Evolutionary conservation across 140 eudicot species (phyloP).

Genomic region (Ambrosia hybrid): DNA sequence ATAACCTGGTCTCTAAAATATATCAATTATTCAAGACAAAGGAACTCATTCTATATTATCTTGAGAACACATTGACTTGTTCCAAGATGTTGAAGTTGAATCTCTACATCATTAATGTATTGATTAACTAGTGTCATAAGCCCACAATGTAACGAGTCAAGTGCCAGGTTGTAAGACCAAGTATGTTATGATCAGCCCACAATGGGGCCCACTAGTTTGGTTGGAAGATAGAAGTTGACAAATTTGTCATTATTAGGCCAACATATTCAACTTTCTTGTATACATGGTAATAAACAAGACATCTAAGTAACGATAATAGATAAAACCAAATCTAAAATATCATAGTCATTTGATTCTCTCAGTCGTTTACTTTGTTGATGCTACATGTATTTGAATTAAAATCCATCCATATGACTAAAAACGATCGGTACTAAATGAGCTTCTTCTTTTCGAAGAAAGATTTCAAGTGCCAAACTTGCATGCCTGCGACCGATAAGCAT

Average conservation of each 20-base stretch:
- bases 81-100: constrained; percentile 38
- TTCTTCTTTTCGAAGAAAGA: constrained; percentile 23
- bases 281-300: background rate
- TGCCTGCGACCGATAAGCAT: no score
- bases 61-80: constrained; percentile 30
- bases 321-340: background rate
- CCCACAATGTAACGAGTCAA: constrained; percentile 19
- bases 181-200: constrained; percentile 22
- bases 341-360: background rate
- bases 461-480: no score
- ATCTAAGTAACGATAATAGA: background rate
- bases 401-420: background rate
- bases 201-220: constrained; percentile 14
- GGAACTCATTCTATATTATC: constrained; percentile 23
- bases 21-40: background rate
- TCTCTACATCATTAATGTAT: constrained; percentile 24
- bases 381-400: constrained; percentile 21
- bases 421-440: background rate
- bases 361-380: constrained; percentile 18
- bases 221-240: constrained; percentile 28
- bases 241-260: constrained; percentile 22
- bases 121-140: background rate
- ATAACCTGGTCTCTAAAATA: no score
- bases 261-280: background rate
- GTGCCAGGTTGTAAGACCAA: constrained; percentile 20